A percentile compares a stretch with the other conserved stretches of the same genome.
Conservation (phyloP, 179 eudicot species). For the Gypsophila paniculata region DNA sequence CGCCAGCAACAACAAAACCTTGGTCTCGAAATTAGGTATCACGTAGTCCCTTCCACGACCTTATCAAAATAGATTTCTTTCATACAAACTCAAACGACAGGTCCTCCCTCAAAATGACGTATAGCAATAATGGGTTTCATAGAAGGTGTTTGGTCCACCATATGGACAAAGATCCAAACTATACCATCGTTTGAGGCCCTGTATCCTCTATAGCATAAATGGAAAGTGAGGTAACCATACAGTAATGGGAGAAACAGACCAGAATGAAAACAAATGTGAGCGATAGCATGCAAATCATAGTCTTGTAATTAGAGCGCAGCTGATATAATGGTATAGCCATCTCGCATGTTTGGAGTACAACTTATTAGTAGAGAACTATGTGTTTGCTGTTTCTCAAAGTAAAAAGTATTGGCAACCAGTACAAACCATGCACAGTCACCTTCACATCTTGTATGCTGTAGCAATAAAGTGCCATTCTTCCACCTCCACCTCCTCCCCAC, state of each 20-base stretch:
- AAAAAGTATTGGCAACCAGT: slow-evolving; percentile 17
- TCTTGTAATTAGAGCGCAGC: slow-evolving; percentile 1
- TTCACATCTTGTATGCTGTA: slow-evolving; percentile 74
- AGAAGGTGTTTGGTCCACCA: too few relatives aligned
- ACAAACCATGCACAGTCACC: slow-evolving; percentile 65
- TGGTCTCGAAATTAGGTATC: not conserved
- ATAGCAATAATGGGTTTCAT: not conserved
- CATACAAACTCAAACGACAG: not conserved
- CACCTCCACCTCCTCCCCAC: slow-evolving; percentile 96
- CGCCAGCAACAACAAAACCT: too few relatives aligned
- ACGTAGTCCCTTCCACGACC: not conserved
- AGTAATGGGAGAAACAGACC: not conserved
- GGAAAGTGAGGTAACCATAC: not conserved
- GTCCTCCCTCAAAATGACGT: not conserved
- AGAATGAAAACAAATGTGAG: not conserved
- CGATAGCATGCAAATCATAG: not conserved
- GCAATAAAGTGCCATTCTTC: slow-evolving; percentile 66
- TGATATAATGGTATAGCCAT: not conserved
- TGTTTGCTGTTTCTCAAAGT: not conserved
- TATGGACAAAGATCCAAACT: not conserved
- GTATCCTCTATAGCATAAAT: not conserved
- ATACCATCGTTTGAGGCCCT: not conserved
- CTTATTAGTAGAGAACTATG: not conserved
- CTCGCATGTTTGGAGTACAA: not conserved
- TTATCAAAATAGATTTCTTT: not conserved